Percentiles rank a stretch among this genome's conserved stretches.
phyloP scores from a whole-genome alignment of 257 asterid species.

The Nicotiana benthamiana region DNA sequence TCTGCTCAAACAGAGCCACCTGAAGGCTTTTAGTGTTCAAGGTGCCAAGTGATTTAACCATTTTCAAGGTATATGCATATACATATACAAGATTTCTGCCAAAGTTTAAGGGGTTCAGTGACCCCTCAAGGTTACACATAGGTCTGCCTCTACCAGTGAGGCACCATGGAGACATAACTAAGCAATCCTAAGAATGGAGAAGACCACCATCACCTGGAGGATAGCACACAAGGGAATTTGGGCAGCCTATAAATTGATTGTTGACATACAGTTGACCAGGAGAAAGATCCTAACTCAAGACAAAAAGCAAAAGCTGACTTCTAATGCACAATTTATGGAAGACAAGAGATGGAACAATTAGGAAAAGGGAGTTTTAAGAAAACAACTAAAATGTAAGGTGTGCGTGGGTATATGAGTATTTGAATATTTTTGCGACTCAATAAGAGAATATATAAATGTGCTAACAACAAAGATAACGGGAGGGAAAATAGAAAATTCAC shows the following conservation, averaged over 20 bases:
- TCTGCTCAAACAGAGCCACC: no score
- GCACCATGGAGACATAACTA: not conserved
- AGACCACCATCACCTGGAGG: not conserved
- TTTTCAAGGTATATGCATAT: no score
- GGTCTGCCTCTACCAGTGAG: not conserved
- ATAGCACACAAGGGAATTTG: not conserved
- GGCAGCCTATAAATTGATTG: not conserved
- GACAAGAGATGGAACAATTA: not conserved
- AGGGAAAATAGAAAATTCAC: slow-evolving; percentile 14
- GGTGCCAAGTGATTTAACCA: no score
- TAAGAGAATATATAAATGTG: not conserved
- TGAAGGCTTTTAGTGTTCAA: no score
- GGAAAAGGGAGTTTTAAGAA: no score
- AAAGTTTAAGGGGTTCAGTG: no score
- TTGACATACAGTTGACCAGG: not conserved
- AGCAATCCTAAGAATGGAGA: not conserved
- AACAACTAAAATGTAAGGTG: no score
- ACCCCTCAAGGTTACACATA: no score
- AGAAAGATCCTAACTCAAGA: not conserved
- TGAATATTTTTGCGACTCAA: no score
- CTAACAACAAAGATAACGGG: not conserved
- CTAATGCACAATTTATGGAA: not conserved
- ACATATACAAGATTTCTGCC: no score
- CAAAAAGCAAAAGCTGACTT: not conserved
- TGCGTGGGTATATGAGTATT: no score